These are phyloP conservation scores for Phialemonium atrogriseum DNA, from an alignment of 2,329 filamentous ascomycete genomes.

Conservation along the genomic window DNA sequence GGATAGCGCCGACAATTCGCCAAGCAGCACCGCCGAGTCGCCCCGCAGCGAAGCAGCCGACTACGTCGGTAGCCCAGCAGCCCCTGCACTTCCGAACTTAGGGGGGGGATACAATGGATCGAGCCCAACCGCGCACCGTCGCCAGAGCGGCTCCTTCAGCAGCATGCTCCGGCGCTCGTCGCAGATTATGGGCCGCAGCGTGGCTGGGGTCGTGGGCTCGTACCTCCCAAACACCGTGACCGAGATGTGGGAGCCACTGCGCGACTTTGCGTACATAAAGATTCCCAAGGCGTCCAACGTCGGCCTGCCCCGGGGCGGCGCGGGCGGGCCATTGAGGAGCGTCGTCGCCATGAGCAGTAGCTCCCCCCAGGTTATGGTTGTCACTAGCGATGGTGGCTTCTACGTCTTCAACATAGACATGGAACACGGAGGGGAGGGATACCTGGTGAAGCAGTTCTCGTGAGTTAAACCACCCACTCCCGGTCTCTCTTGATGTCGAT, in stretches of 20 bases:
- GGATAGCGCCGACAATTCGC: conserved; percentile 48
- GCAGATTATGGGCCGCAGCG: conserved; percentile 81
- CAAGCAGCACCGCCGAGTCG: conserved; percentile 32
- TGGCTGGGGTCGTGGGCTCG: conserved; percentile 81
- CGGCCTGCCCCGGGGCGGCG: conserved; percentile 14
- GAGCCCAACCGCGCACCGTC: conserved; percentile 26
- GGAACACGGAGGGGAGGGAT: conserved; percentile 88
- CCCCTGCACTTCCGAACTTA: too few relatives aligned
- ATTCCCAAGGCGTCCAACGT: conserved; percentile 55
- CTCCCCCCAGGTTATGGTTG: conserved; percentile 94
- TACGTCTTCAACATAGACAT: conserved; percentile 94
- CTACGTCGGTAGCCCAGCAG: conserved; percentile 14
- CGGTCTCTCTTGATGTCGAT: conserved; percentile 1
- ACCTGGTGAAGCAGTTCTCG: conserved; percentile 87
- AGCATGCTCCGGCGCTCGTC: conserved; percentile 91
- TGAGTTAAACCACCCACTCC: conserved; percentile 38
- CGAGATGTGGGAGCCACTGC: conserved; percentile 92
- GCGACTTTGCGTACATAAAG: conserved; percentile 96
- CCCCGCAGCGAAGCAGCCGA: conserved; percentile 41
- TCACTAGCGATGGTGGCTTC: conserved; percentile 91
- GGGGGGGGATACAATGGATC: conserved; percentile 12
- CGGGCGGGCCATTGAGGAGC: conserved; percentile 55
- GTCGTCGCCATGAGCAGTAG: conserved; percentile 97
- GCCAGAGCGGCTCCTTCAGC: conserved; percentile 70
- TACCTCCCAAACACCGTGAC: conserved; percentile 91